Evolutionary conservation across 768 basidiomycete species (phyloP).

Genomic region (Kondoa malvinella): DNA sequence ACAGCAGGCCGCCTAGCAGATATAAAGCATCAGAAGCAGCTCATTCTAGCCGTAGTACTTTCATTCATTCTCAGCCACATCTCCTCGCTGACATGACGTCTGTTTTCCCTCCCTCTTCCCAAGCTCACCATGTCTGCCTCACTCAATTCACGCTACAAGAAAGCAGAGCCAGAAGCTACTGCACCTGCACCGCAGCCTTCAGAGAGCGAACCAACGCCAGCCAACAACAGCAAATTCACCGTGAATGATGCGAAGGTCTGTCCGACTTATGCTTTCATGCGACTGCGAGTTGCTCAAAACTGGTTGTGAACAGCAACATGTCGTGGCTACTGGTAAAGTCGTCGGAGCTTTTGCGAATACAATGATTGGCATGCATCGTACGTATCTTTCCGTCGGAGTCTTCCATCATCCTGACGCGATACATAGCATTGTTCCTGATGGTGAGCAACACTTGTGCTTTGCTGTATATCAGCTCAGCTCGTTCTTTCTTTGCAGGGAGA

Average conservation of each 20-base stretch:
- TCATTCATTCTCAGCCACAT: not conserved
- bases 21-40: not conserved
- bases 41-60: not conserved
- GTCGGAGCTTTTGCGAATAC: not conserved
- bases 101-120: not conserved
- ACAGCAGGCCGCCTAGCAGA: not conserved
- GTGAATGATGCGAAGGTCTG: not conserved
- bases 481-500: not conserved
- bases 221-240: not conserved
- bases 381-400: not conserved
- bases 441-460: not conserved
- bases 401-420: too few species aligned
- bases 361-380: not conserved
- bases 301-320: too few species aligned
- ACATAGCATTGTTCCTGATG: not conserved
- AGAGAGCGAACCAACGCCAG: not conserved
- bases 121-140: not conserved
- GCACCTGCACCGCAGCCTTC: not conserved
- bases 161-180: not conserved
- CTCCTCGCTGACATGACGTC: not conserved
- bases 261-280: too few species aligned
- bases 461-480: not conserved
- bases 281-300: too few species aligned
- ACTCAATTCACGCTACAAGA: not conserved
- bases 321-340: not conserved